These are phyloP conservation scores for Mycotypha africana DNA, from an alignment of 371 early-diverging fungal species.

Conservation along the genomic window DNA sequence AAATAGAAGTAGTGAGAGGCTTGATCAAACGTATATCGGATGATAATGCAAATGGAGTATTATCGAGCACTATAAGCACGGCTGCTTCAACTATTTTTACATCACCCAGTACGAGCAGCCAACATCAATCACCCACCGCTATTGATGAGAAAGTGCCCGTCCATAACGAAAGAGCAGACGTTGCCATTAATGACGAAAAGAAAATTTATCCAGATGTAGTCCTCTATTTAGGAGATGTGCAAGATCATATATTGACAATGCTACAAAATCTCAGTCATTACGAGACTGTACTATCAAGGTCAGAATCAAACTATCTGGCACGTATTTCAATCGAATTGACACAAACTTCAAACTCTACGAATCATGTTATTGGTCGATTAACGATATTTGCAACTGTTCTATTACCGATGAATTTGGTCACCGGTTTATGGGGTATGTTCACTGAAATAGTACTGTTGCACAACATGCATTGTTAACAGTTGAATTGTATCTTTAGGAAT, in stretches of 20 bases:
- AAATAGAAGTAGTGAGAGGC: slow-evolving; percentile 75
- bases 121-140: too few species aligned
- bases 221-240: slow-evolving; percentile 88
- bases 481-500: slow-evolving; percentile 29
- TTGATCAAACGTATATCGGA: slow-evolving; percentile 60
- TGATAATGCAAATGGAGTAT: not conserved
- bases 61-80: too few species aligned
- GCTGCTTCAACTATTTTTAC: too few species aligned
- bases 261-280: slow-evolving; percentile 82
- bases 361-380: slow-evolving; percentile 82
- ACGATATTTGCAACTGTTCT: slow-evolving; percentile 89
- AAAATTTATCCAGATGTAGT: slow-evolving; percentile 45
- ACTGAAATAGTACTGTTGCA: not conserved
- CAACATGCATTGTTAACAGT: not conserved
- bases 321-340: slow-evolving; percentile 95
- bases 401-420: slow-evolving; percentile 91
- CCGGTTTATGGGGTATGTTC: slow-evolving; percentile 82
- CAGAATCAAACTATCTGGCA: slow-evolving; percentile 94
- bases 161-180: slow-evolving; percentile 1
- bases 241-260: slow-evolving; percentile 94
- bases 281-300: slow-evolving; percentile 83
- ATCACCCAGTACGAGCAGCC: too few species aligned
- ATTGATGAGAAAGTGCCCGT: too few species aligned
- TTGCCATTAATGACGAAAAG: slow-evolving; percentile 20
- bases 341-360: slow-evolving; percentile 84